phyloP scores from a whole-genome alignment of 75 land plant genomes.

The Cupressus sempervirens region DNA sequence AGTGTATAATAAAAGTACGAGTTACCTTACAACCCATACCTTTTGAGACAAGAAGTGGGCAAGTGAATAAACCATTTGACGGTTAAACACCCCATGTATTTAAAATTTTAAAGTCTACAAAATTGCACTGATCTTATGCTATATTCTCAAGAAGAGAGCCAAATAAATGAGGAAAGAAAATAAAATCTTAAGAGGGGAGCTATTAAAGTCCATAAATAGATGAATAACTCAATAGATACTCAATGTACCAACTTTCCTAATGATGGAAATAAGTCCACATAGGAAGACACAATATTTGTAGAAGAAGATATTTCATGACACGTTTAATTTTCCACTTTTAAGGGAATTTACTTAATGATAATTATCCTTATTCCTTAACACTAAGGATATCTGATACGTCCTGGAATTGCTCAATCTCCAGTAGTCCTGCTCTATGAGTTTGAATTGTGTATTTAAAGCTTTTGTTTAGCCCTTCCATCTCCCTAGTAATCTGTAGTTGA shows the following conservation, averaged over 20 bases:
- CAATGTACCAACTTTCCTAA: background rate
- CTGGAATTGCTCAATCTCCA: too few relatives aligned
- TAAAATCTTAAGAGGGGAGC: background rate
- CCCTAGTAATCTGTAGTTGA: too few relatives aligned
- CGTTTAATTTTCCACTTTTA: too few relatives aligned
- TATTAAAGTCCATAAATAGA: background rate
- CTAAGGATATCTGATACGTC: too few relatives aligned
- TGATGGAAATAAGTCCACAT: background rate
- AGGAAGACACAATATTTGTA: background rate
- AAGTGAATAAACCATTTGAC: too few relatives aligned
- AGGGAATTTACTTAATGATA: background rate
- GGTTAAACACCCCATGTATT: too few relatives aligned
- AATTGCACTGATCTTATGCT: too few relatives aligned
- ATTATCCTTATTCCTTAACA: too few relatives aligned
- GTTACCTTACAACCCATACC: background rate
- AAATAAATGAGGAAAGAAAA: background rate
- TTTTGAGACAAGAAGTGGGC: background rate
- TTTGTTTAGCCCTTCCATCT: too few relatives aligned
- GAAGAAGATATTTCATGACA: too few relatives aligned
- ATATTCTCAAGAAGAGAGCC: background rate
- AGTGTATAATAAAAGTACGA: background rate
- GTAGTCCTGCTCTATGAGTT: too few relatives aligned
- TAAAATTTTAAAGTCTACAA: background rate
- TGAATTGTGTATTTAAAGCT: too few relatives aligned
- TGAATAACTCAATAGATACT: background rate